Evolutionary conservation across 2,329 filamentous ascomycete genomes (phyloP).

Genomic region (Fusarium luffae): DNA sequence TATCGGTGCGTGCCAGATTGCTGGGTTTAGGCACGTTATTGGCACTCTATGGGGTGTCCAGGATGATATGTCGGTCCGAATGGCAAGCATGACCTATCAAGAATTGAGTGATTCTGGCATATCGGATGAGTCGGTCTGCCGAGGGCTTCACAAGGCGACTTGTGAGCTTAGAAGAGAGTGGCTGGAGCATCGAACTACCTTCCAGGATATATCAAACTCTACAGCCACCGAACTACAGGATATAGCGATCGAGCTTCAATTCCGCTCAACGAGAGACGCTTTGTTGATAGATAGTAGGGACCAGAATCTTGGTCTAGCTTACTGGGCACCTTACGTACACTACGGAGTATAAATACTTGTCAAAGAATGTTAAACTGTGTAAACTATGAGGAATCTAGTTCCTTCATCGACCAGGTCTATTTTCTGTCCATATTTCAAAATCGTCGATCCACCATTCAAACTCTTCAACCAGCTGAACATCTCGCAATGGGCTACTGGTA

Average conservation of each 20-base stretch:
- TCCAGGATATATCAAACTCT: accelerated
- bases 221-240: background rate
- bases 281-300: accelerated
- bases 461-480: background rate
- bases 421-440: background rate
- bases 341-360: background rate
- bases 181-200: background rate
- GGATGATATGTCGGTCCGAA: background rate
- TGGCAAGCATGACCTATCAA: background rate
- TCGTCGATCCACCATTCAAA: slow-evolving; percentile 4
- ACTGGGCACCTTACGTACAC: slow-evolving; percentile 2
- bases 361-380: background rate
- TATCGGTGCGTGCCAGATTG: background rate
- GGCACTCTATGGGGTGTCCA: background rate
- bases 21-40: background rate
- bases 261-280: background rate
- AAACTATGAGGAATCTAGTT: background rate
- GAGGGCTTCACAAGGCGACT: background rate
- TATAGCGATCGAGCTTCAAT: background rate
- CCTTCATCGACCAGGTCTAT: background rate
- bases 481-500: background rate
- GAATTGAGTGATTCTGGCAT: accelerated
- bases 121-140: background rate
- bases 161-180: background rate
- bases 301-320: background rate